Evolutionary conservation across 202 grass and related monocot genomes (phyloP), one percentile per base, ranked within the genome.

Genomic region (Musa balbisiana): DNA sequence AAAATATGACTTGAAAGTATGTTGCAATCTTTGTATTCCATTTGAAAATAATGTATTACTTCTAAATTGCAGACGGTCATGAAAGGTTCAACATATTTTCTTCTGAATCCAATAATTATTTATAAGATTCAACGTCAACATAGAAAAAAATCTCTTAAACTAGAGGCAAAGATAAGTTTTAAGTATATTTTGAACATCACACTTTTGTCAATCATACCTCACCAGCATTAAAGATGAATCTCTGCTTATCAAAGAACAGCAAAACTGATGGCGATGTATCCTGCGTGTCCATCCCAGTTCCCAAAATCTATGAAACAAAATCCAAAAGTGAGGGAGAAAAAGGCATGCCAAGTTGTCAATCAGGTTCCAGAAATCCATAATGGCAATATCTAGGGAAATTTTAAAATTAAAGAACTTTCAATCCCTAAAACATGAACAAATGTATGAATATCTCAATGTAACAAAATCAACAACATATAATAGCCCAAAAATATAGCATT

Each of bases 221-320:
- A 5, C 90, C 93, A 67, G 93, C 90, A 65, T 97, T 97, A 82
- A 93, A 97, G 80, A 93, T 89, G 76, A 91, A 91, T 85, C 93
- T 89, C 55, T 91, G 93, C 17, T 83, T 93, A 80, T 97, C 93
- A 69, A 97, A 97, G 79, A 97, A 97, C 51, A 97, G 80, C 49
- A 97, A 86, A 86, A 97, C 85, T 69, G 90, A 97, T 65, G 93
- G 90, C 1, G 90, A 89, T 26, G 93, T 97, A 76, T 97, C 93
- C 59, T 97, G 93, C 69, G 93, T 97, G 66, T 93, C 93, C 93
- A 97, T 97, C 79, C 93, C 93, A 74, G 93, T 97, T 74, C 93
- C 93, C 58, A 97, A 77, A 69, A 97, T 93, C 93, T 97, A 76
- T 62, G 50, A 25, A 68, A 51, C 29, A 87, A 80, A 72, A 77